Base-by-base conservation (phyloP, 2,329 filamentous ascomycete species). In the Colletotrichum lindemuthianum region DNA sequence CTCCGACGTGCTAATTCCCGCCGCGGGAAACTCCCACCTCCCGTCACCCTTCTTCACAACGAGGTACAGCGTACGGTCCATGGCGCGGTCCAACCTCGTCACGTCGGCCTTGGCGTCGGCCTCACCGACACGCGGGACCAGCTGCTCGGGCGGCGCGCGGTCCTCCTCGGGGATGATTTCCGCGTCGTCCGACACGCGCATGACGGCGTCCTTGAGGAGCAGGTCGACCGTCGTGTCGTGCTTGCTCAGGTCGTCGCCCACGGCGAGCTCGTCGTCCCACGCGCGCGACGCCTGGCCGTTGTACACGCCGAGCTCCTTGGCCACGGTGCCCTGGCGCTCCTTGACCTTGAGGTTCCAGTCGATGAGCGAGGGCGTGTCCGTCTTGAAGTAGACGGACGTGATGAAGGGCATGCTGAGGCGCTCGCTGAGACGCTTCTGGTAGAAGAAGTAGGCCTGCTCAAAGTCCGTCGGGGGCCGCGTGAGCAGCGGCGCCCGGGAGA, bases 391-490 rank as follows among this genome's bases (percentile, higher is more conserved):
- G 81, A 98, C 96, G 76, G 92, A 92, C 70, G 92, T 88, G 60
- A 91, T 91, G 78, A 98, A 99, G 2, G 94, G 92, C 5, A 96
- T 86, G 16, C 90, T 89, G 56, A 97, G 85, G 47, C 96, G 92
- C 83, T 99, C 96, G 78, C 98, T 97, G 66, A 99, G 86, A 12
- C 96, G 93, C 72, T 95, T 95, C 81, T 99, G 96, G 82, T 99
- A 99, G 76, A 99, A 93, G 84, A 91, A 97, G 81, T 91, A 98
- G 68, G 95, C 86, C 74, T 93, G 91, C 79, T 99, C 96, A 79
- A 99, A 98, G 11, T 92, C 85, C 39, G 91, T 92, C 58, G 95
- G 89, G 66, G 90, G 84, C 70, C 92, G 90, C 33, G 96, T 98
- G 72, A 99, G 84, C 64, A 96, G 83, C 7, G 96, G 96, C 51